A percentile compares a stretch with the other conserved stretches of the same genome.
Evolutionary conservation across 495 filamentous ascomycete species (phyloP).

Genomic region (Penicillium malachiteum): DNA sequence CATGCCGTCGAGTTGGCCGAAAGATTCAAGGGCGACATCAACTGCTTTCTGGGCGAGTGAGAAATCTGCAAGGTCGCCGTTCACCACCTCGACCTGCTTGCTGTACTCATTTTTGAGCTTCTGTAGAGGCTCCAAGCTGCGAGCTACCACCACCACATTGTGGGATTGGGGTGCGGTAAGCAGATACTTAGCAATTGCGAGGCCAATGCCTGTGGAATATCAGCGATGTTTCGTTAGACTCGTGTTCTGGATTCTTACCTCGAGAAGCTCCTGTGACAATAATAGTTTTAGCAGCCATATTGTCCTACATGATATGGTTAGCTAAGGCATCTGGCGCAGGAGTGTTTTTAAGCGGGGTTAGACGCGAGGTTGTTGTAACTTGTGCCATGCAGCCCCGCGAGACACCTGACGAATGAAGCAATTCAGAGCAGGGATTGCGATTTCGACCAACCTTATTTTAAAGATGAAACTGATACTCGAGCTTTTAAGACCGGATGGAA

Average conservation of each 20-base stretch:
- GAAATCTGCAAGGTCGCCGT: slow-evolving; percentile 71
- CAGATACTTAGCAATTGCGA: slow-evolving; percentile 72
- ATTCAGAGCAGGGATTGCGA: background rate
- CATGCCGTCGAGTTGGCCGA: slow-evolving; percentile 74
- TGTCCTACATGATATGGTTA: background rate
- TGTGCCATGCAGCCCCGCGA: no score
- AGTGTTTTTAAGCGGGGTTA: background rate
- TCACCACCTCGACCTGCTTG: slow-evolving; percentile 66
- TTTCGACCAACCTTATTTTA: background rate
- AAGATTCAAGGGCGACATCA: slow-evolving; percentile 60
- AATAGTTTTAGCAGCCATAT: slow-evolving; percentile 53
- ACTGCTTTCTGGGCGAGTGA: slow-evolving; percentile 61
- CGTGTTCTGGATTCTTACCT: slow-evolving; percentile 38
- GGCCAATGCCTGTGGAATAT: slow-evolving; percentile 66
- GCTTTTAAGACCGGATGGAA: background rate
- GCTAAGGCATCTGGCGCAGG: background rate
- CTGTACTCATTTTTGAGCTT: slow-evolving; percentile 63
- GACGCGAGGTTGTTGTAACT: no score
- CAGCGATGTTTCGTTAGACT: background rate
- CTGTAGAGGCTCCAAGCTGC: slow-evolving; percentile 64
- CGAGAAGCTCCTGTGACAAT: slow-evolving; percentile 64
- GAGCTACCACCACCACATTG: slow-evolving; percentile 75
- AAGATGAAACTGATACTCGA: background rate
- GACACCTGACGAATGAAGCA: background rate
- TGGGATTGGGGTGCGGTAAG: slow-evolving; percentile 57